Base-by-base conservation (phyloP, 1,284 basidiomycete species). In the Microbotryum violaceum region DNA sequence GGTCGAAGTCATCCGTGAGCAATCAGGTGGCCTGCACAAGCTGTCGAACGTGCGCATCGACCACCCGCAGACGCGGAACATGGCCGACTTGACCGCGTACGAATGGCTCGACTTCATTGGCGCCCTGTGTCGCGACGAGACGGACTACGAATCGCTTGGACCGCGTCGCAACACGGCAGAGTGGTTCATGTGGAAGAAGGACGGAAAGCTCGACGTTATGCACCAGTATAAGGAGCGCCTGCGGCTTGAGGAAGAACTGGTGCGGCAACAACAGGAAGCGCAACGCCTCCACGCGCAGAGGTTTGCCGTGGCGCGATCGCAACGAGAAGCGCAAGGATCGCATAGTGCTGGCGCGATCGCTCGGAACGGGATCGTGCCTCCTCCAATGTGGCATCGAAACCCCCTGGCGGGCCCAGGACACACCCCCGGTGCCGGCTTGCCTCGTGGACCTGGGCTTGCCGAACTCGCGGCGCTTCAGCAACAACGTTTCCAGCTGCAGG, bases 71-170 rank as follows among this genome's bases (percentile, higher is more conserved):
- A 51, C 45, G 49, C 16, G 6, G 6, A 6, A 20, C 23, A 21
- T 51, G 5, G 45, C 49, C 25, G 56, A 60, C 14, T 49, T 7
- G 25, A 37, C 20, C 9, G 67, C 67, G 49, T 60, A 55, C 50
- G 7, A 12, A 1, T 69, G 67, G 67, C 58, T 69, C 51, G 63
- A 58, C 9, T 69, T 61, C 20, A 31, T 64, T 45, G 61, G 53
- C 29, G 54, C 66, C 21, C 53, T 66, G 27, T 16, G 23, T 10
- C 58, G 63, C 4, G 60, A 61, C 49, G 61, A 61, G 5, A 16
- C 10, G 8, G 67, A 69, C 37, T 54, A 16, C 18, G 65, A 62
- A 37, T 62, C 62, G 12, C 10, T 14, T 16, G 65, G 65, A 29
- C 65, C 53, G 42, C 12, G 2, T 21, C 49, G 47, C 21, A 47